phyloP scores from a whole-genome alignment of 139 green algal genomes.

The Micractinium conductrix region DNA sequence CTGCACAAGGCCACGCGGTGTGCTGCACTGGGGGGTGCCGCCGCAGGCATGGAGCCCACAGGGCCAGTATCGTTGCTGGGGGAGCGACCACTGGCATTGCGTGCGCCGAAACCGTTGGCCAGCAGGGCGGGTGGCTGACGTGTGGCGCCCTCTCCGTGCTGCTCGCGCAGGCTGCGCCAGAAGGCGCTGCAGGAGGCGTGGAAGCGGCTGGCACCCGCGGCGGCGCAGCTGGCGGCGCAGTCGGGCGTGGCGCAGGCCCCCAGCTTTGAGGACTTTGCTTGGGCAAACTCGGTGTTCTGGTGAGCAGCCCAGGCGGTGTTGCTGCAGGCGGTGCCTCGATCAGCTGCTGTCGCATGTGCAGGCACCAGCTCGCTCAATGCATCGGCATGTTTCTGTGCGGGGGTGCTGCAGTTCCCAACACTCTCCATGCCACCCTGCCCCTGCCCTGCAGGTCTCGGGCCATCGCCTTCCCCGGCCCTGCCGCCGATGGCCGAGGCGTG shows the following conservation, averaged over 20 bases:
- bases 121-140: too few relatives aligned
- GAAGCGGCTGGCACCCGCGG: slow-evolving; percentile 49
- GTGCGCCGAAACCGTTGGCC: too few relatives aligned
- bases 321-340: neutral
- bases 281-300: slow-evolving; percentile 69
- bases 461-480: slow-evolving; percentile 36
- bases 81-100: too few relatives aligned
- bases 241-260: slow-evolving; percentile 28
- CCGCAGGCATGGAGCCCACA: too few relatives aligned
- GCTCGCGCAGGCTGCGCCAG: slow-evolving; percentile 52
- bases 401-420: too few relatives aligned
- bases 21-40: too few relatives aligned
- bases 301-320: slow-evolving; percentile 1
- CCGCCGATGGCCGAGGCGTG: neutral
- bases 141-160: too few relatives aligned
- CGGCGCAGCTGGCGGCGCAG: slow-evolving; percentile 32
- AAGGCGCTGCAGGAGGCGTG: slow-evolving; percentile 32
- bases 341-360: too few relatives aligned
- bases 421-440: neutral
- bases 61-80: too few relatives aligned
- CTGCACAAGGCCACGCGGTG: slow-evolving; percentile 62
- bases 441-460: slow-evolving; percentile 46
- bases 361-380: too few relatives aligned
- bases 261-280: slow-evolving; percentile 74
- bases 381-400: too few relatives aligned